Percentiles rank a stretch among this genome's conserved stretches.
phyloP scores from a whole-genome alignment of 176 grass and related monocot species.

The Coix lacrymajobi region DNA sequence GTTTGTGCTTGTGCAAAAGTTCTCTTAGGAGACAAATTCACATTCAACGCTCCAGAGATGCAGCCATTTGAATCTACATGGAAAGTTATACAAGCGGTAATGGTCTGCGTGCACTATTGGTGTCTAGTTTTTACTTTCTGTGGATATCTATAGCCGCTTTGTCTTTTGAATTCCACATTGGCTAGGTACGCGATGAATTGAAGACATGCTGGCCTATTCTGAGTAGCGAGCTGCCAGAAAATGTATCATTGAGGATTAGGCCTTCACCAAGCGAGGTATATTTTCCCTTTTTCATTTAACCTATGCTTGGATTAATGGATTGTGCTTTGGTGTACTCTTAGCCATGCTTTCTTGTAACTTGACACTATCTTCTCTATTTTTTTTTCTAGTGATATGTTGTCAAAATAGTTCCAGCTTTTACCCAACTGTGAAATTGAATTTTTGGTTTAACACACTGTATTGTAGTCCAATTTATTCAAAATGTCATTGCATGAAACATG shows the following conservation, averaged over 20 bases:
- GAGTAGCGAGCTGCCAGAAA: constrained; percentile 49
- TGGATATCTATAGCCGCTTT: constrained; percentile 9
- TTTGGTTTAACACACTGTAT: constrained; percentile 12
- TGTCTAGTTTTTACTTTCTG: constrained; percentile 11
- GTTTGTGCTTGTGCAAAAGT: constrained; percentile 75
- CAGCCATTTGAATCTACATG: constrained; percentile 76
- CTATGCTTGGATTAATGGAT: not conserved
- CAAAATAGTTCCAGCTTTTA: constrained; percentile 17
- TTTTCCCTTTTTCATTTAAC: constrained; percentile 22
- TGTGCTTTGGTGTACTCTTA: constrained; percentile 4
- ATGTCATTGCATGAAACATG: constrained; percentile 21
- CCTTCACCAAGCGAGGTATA: constrained; percentile 46
- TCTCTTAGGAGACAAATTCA: constrained; percentile 70
- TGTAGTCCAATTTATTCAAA: constrained; percentile 4
- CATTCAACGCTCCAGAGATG: constrained; percentile 27
- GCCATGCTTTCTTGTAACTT: not conserved
- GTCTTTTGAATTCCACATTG: not conserved
- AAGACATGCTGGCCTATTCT: constrained; percentile 82
- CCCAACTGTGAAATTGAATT: not conserved
- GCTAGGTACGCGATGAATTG: constrained; percentile 85
- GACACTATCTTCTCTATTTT: not conserved
- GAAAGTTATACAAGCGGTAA: constrained; percentile 84
- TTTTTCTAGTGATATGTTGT: not conserved
- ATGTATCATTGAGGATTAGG: constrained; percentile 39
- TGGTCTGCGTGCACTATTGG: constrained; percentile 25